These are phyloP conservation scores for Pezizomycotina sp. DNA, from an alignment of 2,329 filamentous ascomycete species.

Conservation along the genomic window DNA sequence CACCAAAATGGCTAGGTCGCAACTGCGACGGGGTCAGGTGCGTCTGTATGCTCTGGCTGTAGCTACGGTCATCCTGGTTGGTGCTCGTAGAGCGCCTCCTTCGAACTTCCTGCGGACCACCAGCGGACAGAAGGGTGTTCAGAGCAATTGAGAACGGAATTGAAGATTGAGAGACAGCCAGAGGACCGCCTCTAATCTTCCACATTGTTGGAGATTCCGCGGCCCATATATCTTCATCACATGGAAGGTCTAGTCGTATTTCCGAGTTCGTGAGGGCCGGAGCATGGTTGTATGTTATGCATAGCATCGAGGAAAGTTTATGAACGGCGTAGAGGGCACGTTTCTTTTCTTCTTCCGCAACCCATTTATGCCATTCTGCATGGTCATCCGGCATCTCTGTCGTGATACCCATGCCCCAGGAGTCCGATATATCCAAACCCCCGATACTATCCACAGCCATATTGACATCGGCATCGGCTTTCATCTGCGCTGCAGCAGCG, in stretches of 20 bases:
- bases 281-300: slow-evolving; percentile 82
- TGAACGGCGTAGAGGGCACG: slow-evolving; percentile 85
- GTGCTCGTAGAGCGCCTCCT: slow-evolving; percentile 28
- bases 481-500: slow-evolving; percentile 30
- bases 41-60: slow-evolving; percentile 42
- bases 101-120: slow-evolving; percentile 27
- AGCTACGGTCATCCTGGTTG: slow-evolving; percentile 35
- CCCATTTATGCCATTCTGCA: slow-evolving; percentile 79
- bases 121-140: slow-evolving; percentile 62
- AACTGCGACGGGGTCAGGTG: slow-evolving; percentile 13
- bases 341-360: slow-evolving; percentile 73
- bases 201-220: slow-evolving; percentile 73
- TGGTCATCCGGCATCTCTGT: slow-evolving; percentile 37
- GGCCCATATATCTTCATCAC: slow-evolving; percentile 79
- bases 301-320: slow-evolving; percentile 73
- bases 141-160: slow-evolving; percentile 70
- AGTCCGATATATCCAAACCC: slow-evolving; percentile 34
- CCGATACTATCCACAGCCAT: too few relatives aligned
- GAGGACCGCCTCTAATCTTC: slow-evolving; percentile 55
- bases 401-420: slow-evolving; percentile 26
- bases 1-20: slow-evolving; percentile 72
- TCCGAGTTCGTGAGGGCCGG: slow-evolving; percentile 89
- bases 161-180: slow-evolving; percentile 50
- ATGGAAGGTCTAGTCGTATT: slow-evolving; percentile 73
- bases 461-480: slow-evolving; percentile 38